Percentiles rank a stretch among this genome's conserved stretches.
These are phyloP conservation scores for Glycine latifolia DNA, from an alignment of 306 rosid genomes.

Conservation along the genomic window DNA sequence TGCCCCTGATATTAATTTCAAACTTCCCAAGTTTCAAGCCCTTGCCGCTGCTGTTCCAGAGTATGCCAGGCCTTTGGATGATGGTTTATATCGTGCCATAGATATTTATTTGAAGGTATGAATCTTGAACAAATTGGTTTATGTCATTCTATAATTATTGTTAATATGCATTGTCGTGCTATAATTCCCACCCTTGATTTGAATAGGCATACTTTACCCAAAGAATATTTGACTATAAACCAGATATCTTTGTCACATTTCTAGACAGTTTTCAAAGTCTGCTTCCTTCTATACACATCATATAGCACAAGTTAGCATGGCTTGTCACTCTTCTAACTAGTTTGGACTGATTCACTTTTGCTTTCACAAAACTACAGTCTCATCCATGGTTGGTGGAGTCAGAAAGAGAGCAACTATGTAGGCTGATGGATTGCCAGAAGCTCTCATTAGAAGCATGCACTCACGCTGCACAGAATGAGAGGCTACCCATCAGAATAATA, in stretches of 20 bases:
- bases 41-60: conserved; percentile 98
- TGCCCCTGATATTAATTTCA: conserved; percentile 94
- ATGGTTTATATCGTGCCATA: conserved; percentile 94
- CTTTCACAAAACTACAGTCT: conserved; percentile 68
- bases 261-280: neutral
- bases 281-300: neutral
- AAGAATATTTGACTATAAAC: neutral
- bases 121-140: conserved; percentile 24
- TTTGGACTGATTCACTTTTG: conserved; percentile 44
- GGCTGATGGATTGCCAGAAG: conserved; percentile 98
- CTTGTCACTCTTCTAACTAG: conserved; percentile 29
- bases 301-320: conserved; percentile 6
- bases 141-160: neutral
- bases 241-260: neutral
- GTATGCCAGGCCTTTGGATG: conserved; percentile 94
- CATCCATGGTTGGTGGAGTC: conserved; percentile 98
- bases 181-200: conserved; percentile 22
- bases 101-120: conserved; percentile 94
- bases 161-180: neutral
- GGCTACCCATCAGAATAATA: conserved; percentile 91
- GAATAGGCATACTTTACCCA: neutral
- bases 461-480: conserved; percentile 95
- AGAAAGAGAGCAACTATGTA: conserved; percentile 88
- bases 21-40: conserved; percentile 87
- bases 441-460: conserved; percentile 99